phyloP scores from a whole-genome alignment of 1,139 yeast genomes.

The Nakaseomyces sp. region DNA sequence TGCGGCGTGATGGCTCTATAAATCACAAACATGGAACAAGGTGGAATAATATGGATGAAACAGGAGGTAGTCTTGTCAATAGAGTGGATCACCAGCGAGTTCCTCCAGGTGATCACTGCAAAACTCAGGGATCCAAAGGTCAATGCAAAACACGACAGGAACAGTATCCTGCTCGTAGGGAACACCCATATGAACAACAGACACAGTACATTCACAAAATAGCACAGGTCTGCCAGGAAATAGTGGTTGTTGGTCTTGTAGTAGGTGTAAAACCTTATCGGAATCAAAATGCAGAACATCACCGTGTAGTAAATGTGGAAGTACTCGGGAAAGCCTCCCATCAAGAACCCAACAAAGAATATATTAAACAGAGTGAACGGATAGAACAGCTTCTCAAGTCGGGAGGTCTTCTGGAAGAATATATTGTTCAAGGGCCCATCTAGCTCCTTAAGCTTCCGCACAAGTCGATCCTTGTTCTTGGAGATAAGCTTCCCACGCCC shows the following conservation, averaged over 20 bases:
- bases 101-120: slow-evolving; percentile 95
- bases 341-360: slow-evolving; percentile 62
- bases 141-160: slow-evolving; percentile 76
- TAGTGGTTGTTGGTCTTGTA: slow-evolving; percentile 74
- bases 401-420: slow-evolving; percentile 40
- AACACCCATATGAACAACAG: slow-evolving; percentile 72
- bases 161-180: slow-evolving; percentile 64
- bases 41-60: slow-evolving; percentile 86
- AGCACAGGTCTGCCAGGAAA: slow-evolving; percentile 87
- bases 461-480: slow-evolving; percentile 15
- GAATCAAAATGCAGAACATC: slow-evolving; percentile 59
- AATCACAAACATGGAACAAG: slow-evolving; percentile 77
- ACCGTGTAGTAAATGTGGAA: slow-evolving; percentile 71
- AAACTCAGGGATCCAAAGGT: slow-evolving; percentile 83
- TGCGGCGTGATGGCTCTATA: slow-evolving; percentile 69
- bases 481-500: slow-evolving; percentile 14
- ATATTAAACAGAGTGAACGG: slow-evolving; percentile 62
- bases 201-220: slow-evolving; percentile 71
- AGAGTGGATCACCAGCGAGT: slow-evolving; percentile 83
- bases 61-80: slow-evolving; percentile 91
- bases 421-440: slow-evolving; percentile 21
- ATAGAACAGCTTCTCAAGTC: slow-evolving; percentile 75
- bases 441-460: slow-evolving; percentile 16
- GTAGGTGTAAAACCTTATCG: slow-evolving; percentile 76
- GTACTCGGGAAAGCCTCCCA: slow-evolving; percentile 69